A percentile compares a stretch with the other conserved stretches of the same genome.
Evolutionary conservation across 495 filamentous ascomycete species (phyloP).

Genomic region (Polyplosphaeria fusca): DNA sequence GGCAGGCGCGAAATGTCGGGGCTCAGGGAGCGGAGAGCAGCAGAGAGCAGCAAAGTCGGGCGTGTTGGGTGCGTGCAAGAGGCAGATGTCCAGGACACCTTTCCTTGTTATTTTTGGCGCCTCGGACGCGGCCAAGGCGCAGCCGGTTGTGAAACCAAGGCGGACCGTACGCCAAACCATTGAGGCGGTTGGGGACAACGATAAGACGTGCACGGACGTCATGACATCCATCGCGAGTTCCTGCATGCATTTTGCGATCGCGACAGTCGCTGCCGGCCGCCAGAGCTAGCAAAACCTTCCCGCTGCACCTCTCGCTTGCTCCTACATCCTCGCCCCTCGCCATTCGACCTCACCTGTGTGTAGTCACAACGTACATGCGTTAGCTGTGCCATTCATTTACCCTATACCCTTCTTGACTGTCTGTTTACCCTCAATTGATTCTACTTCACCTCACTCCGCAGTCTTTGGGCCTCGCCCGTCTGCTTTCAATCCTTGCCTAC

Average conservation of each 20-base stretch:
- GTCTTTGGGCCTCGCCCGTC: neutral
- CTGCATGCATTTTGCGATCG: conserved; percentile 20
- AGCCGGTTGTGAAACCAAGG: neutral
- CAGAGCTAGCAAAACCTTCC: conserved; percentile 15
- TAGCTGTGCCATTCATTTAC: conserved; percentile 8
- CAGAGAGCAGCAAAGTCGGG: no score
- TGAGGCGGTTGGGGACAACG: neutral
- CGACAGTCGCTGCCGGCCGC: conserved; percentile 9
- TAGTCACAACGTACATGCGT: neutral
- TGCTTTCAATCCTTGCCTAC: neutral
- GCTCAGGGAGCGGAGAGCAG: no score
- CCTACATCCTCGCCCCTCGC: neutral
- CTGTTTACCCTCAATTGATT: conserved; percentile 9
- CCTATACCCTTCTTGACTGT: conserved; percentile 20
- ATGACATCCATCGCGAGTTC: conserved; percentile 31
- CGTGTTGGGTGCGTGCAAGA: no score
- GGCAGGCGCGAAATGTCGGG: no score
- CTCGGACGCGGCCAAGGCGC: conserved; percentile 1
- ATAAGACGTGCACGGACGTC: conserved; percentile 22
- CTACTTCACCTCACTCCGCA: neutral
- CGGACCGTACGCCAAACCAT: neutral
- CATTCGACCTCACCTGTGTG: no score
- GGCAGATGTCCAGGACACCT: no score
- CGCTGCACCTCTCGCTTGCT: neutral
- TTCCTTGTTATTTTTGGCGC: no score